Evolutionary conservation across 2,329 filamentous ascomycete genomes (phyloP).

Genomic region (Exophiala alcalophila): DNA sequence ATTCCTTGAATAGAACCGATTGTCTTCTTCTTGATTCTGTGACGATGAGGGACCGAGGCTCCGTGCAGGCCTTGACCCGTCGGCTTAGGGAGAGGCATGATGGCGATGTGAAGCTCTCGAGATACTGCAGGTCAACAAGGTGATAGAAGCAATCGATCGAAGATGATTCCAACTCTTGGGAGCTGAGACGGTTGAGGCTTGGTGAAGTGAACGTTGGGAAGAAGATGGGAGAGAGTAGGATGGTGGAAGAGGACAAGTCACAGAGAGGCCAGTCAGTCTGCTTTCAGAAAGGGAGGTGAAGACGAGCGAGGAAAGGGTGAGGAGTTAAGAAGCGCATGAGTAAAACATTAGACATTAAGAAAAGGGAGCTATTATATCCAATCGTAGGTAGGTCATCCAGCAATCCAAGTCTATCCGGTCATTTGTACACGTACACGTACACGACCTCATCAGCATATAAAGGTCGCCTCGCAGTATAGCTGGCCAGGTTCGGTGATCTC

Average conservation of each 20-base stretch:
- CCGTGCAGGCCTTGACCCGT: constrained; percentile 1
- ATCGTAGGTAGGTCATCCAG: constrained; percentile 35
- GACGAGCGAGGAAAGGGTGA: constrained; percentile 2
- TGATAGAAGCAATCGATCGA: not conserved
- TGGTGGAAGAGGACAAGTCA: no score
- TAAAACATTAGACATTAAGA: constrained; percentile 29
- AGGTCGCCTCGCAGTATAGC: constrained; percentile 89
- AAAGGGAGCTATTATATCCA: constrained; percentile 29
- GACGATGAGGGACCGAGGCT: not conserved
- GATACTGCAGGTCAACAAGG: not conserved
- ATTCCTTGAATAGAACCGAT: constrained; percentile 26
- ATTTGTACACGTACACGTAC: no score
- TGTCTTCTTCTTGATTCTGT: not conserved
- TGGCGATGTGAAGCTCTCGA: not conserved
- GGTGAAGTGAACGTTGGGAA: constrained; percentile 7
- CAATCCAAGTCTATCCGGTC: constrained; percentile 14
- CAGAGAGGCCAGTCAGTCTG: no score
- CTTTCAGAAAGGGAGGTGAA: not conserved
- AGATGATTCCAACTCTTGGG: no score
- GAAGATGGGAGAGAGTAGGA: constrained; percentile 6
- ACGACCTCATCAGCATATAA: no score
- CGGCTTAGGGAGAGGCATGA: not conserved
- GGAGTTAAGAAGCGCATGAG: constrained; percentile 17
- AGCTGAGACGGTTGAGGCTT: no score
- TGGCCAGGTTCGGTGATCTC: constrained; percentile 74